phyloP scores from a whole-genome alignment of 2,329 filamentous ascomycete genomes.

The Parasarocladium wereldwijsianum region DNA sequence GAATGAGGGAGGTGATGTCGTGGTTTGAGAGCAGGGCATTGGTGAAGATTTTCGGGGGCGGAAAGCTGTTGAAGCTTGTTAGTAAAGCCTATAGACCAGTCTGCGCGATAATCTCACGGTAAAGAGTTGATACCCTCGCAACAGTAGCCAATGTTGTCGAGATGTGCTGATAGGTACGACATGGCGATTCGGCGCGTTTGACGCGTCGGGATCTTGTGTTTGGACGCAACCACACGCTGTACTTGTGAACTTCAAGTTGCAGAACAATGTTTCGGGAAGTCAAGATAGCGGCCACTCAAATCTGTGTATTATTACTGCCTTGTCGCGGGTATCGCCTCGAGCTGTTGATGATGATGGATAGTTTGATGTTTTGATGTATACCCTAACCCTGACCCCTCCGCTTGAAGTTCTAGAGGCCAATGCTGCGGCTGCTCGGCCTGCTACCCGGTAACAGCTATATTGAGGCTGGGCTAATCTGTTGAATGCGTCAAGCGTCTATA shows the following conservation, averaged over 20 bases:
- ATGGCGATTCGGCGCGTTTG: conserved; percentile 25
- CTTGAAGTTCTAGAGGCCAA: too few species aligned
- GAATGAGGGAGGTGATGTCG: conserved; percentile 88
- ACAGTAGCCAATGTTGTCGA: conserved; percentile 66
- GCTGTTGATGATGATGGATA: too few species aligned
- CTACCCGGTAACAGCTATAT: too few species aligned
- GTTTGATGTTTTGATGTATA: too few species aligned
- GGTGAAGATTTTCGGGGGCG: conserved; percentile 84
- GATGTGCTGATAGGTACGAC: conserved; percentile 54
- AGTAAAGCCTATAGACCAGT: neutral
- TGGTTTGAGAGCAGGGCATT: conserved; percentile 78
- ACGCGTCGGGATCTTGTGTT: neutral
- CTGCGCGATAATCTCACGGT: conserved; percentile 35
- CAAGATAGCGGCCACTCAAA: too few species aligned
- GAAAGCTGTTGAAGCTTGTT: conserved; percentile 46
- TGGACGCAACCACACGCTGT: neutral
- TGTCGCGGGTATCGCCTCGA: too few species aligned
- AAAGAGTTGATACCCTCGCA: conserved; percentile 62
- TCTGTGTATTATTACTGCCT: too few species aligned
- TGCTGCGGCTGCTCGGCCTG: too few species aligned
- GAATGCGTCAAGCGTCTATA: too few species aligned
- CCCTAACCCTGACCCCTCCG: too few species aligned
- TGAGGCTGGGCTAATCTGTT: too few species aligned
- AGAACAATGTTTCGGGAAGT: too few species aligned
- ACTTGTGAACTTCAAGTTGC: neutral